Evolutionary conservation across 805 yeast species (phyloP).

Genomic region (Lachancea waltii): DNA sequence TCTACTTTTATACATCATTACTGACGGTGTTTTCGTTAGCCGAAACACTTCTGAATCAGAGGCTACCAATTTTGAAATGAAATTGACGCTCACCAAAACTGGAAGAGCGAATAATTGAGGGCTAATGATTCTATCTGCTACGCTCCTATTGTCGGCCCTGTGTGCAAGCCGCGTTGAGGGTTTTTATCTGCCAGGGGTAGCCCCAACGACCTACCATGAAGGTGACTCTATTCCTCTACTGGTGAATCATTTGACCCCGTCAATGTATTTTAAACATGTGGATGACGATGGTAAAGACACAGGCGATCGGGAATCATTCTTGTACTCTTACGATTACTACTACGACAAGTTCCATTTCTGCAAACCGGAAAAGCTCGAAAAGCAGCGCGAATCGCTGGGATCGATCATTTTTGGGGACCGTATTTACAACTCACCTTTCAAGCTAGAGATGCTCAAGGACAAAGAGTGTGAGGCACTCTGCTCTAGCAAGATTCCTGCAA

Average conservation of each 20-base stretch:
- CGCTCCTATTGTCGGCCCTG: too few species aligned
- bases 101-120: too few species aligned
- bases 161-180: not conserved
- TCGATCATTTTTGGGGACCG: slow-evolving; percentile 93
- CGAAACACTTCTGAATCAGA: not conserved
- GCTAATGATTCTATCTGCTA: not conserved
- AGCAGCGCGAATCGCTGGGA: slow-evolving; percentile 86
- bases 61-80: not conserved
- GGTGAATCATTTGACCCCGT: slow-evolving; percentile 89
- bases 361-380: slow-evolving; percentile 45
- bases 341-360: slow-evolving; percentile 81
- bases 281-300: slow-evolving; percentile 35
- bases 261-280: slow-evolving; percentile 40
- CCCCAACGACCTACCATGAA: slow-evolving; percentile 79
- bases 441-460: slow-evolving; percentile 69
- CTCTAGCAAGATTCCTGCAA: slow-evolving; percentile 45
- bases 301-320: slow-evolving; percentile 42
- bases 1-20: not conserved
- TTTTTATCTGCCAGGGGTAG: slow-evolving; percentile 92
- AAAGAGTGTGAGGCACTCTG: slow-evolving; percentile 67
- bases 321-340: slow-evolving; percentile 78
- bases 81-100: not conserved
- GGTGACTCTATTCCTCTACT: slow-evolving; percentile 70
- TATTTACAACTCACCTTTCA: slow-evolving; percentile 86
- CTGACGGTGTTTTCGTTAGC: not conserved